A percentile compares a stretch with the other conserved stretches of the same genome.
These are phyloP conservation scores for Letharia columbiana DNA, from an alignment of 495 filamentous ascomycete species.

Conservation along the genomic window DNA sequence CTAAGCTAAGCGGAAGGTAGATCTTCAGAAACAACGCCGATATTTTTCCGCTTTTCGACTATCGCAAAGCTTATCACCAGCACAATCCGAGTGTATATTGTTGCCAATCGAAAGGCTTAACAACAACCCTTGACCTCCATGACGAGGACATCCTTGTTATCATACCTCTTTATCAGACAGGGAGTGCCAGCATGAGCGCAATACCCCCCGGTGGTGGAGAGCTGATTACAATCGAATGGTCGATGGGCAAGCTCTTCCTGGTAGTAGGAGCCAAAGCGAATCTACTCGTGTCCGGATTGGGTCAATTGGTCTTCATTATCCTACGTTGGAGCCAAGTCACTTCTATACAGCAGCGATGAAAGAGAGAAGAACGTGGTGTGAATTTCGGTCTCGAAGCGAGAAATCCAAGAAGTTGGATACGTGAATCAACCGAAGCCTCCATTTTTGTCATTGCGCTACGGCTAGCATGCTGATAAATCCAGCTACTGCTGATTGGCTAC, in stretches of 20 bases:
- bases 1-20: too few species aligned
- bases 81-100: not conserved
- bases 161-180: not conserved
- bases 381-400: not conserved
- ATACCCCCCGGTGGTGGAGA: not conserved
- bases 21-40: not conserved
- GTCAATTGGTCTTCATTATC: not conserved
- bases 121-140: not conserved
- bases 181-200: not conserved
- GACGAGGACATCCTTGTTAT: not conserved
- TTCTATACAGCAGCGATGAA: not conserved
- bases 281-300: too few species aligned
- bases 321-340: not conserved
- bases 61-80: not conserved
- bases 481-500: too few species aligned
- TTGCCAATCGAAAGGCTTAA: not conserved
- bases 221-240: not conserved
- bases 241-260: not conserved
- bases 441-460: too few species aligned
- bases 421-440: too few species aligned
- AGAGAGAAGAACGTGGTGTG: too few species aligned
- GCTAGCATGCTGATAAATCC: too few species aligned
- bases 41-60: not conserved
- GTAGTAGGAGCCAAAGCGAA: not conserved
- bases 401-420: not conserved